A percentile compares a stretch with the other conserved stretches of the same genome.
Conservation (phyloP, 2,329 filamentous ascomycete genomes). For the Hypocreales sp. region DNA sequence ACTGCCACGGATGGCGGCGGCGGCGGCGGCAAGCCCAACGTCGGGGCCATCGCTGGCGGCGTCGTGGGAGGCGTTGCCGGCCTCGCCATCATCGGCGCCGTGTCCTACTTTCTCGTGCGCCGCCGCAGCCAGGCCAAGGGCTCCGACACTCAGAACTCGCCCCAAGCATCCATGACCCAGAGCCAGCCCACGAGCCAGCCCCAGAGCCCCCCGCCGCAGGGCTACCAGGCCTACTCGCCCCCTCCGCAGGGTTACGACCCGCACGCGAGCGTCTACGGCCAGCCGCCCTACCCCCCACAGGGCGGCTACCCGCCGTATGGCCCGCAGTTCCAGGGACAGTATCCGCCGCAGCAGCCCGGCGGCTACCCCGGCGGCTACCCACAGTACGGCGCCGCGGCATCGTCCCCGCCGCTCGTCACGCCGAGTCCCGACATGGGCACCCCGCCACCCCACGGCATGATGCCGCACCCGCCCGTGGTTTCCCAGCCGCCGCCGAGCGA, state of each 20-base stretch:
- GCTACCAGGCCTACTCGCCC: conserved; percentile 8
- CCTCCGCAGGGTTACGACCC: conserved; percentile 2
- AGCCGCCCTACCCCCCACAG: conserved; percentile 7
- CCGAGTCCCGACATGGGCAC: no score
- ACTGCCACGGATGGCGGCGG: conserved; percentile 11
- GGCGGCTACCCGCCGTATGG: no score
- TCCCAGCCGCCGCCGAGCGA: no score
- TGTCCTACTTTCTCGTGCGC: conserved; percentile 24
- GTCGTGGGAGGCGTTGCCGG: conserved; percentile 28
- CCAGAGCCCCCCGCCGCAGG: no score
- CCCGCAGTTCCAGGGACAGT: no score
- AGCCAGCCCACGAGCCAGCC: no score
- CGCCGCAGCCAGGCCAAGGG: conserved; percentile 14
- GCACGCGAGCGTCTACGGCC: conserved; percentile 7
- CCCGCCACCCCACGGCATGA: no score
- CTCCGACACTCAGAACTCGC: conserved; percentile 3
- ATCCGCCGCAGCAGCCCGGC: no score
- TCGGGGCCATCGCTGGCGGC: conserved; percentile 30
- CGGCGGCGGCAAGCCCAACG: conserved; percentile 12
- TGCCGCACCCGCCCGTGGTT: no score
- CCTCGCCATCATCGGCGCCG: conserved; percentile 23
- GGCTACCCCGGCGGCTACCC: no score
- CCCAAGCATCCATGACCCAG: conserved; percentile 8
- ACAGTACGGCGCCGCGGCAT: no score
- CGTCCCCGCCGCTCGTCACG: no score